Base-by-base conservation (phyloP, 2,329 filamentous ascomycete species). In the Clarireedia homoeocarpa region DNA sequence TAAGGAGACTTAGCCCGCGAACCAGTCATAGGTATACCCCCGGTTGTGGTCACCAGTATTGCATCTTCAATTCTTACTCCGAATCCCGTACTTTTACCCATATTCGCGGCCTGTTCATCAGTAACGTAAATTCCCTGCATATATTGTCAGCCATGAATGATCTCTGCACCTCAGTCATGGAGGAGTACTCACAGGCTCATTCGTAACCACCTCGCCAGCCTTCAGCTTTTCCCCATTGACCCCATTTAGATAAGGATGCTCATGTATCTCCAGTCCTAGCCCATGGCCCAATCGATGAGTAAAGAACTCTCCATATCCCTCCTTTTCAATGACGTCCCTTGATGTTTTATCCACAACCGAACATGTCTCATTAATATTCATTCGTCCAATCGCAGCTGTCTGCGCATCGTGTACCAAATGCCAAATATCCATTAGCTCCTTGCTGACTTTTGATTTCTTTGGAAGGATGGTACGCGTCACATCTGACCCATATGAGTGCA, bases 231-330 rank as follows among this genome's bases (percentile, higher is more conserved):
- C 70, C 2, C 69, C 71, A 62, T 85, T 85, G 54, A 79, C 82
- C 62, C 84, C 81, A 65, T 85, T 83, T 17, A 85, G 69, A 60
- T 85, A 85, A 0, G 82, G 82, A 39, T 79, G 81, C 64, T 85
- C 82, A 59, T 85, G 82, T 4, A 81, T 82, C 69, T 85, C 84
- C 65, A 85, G 81, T 0, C 82, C 82, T 40, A 85, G 81, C 0
- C 82, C 78, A 62, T 85, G 82, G 0, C 82, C 82, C 1, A 85
- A 70, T 2, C 82, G 73, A 61, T 85, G 82, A 0, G 82, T 85
- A 60, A 84, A 85, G 0, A 73, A 75, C 23, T 75, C 70, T 0
- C 79, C 80, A 54, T 83, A 84, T 20, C 62, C 62, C n/a, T 51
- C 53, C 27, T 65, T 53, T 5, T 36, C 52, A 49, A 85, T 85